These are phyloP conservation scores for Mucor ambiguus DNA, from an alignment of 371 early-diverging fungal genomes.

Conservation along the genomic window DNA sequence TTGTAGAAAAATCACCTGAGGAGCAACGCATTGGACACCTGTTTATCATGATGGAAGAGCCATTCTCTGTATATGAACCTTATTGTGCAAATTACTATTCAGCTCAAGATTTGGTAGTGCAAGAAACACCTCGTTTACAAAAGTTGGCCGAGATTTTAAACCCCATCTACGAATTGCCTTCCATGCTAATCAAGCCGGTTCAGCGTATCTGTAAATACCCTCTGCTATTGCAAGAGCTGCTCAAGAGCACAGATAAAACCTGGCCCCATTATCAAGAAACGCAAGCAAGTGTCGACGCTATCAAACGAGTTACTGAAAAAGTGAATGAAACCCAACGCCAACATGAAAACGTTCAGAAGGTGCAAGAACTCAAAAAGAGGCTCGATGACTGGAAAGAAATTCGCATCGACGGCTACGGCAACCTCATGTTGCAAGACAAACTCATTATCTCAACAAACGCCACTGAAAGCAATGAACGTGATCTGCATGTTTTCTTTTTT, in stretches of 20 bases:
- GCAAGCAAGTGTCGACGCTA: conserved; percentile 73
- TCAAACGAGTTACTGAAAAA: conserved; percentile 85
- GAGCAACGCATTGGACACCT: conserved; percentile 91
- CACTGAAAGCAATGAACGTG: conserved; percentile 66
- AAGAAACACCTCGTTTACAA: conserved; percentile 52
- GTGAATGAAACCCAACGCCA: conserved; percentile 92
- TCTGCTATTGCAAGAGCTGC: conserved; percentile 81
- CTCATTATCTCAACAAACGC: conserved; percentile 70
- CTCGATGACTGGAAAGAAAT: conserved; percentile 54
- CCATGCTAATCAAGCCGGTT: conserved; percentile 94
- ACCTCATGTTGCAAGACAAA: conserved; percentile 80
- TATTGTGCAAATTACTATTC: conserved; percentile 90
- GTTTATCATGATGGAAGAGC: conserved; percentile 78
- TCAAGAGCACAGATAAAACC: conserved; percentile 67
- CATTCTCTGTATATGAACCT: conserved; percentile 90
- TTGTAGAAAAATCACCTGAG: conserved; percentile 65
- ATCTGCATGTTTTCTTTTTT: conserved; percentile 84
- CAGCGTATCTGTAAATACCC: conserved; percentile 98
- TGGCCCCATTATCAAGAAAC: conserved; percentile 79
- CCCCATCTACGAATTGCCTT: conserved; percentile 83
- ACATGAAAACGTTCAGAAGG: conserved; percentile 81
- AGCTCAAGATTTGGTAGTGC: conserved; percentile 65
- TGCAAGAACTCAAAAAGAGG: conserved; percentile 73
- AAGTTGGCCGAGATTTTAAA: conserved; percentile 74
- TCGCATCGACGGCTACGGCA: conserved; percentile 69